These are phyloP conservation scores for Pyrenophora graminea DNA, from an alignment of 2,329 filamentous ascomycete genomes.

Conservation along the genomic window DNA sequence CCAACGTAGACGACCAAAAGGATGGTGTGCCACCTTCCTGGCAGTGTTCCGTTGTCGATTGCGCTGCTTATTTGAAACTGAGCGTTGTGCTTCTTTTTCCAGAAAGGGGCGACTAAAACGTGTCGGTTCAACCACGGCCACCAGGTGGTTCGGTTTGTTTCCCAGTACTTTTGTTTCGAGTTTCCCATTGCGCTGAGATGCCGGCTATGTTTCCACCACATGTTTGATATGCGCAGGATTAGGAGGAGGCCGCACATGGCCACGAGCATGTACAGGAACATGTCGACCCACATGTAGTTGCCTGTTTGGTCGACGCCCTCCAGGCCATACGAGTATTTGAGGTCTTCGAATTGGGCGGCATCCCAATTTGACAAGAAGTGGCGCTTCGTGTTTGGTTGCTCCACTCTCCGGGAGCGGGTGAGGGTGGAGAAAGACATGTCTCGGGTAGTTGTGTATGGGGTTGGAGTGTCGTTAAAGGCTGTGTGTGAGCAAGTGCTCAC, in stretches of 20 bases:
- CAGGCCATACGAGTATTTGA: constrained; percentile 51
- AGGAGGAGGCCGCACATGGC: constrained; percentile 46
- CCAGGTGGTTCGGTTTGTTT: constrained; percentile 49
- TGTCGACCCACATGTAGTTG: constrained; percentile 55
- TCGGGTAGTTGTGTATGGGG: constrained; percentile 5
- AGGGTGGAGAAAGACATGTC: constrained; percentile 33
- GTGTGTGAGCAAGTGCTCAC: constrained; percentile 10
- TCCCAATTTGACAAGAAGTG: constrained; percentile 39
- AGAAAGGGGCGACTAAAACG: constrained; percentile 71
- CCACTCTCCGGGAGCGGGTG: constrained; percentile 31
- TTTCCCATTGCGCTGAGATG: constrained; percentile 52
- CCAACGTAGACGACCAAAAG: constrained; percentile 70
- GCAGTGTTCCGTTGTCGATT: constrained; percentile 75
- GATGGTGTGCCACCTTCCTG: constrained; percentile 75
- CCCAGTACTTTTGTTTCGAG: constrained; percentile 51
- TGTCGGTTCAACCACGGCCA: constrained; percentile 67
- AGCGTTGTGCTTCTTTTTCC: constrained; percentile 75
- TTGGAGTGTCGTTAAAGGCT: constrained; percentile 10
- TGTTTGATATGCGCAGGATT: constrained; percentile 48
- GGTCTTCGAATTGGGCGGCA: constrained; percentile 32
- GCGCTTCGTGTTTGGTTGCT: constrained; percentile 22
- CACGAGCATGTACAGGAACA: constrained; percentile 46
- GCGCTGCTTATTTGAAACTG: constrained; percentile 71
- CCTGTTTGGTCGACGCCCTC: constrained; percentile 53
- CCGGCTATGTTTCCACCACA: constrained; percentile 51